phyloP scores from a whole-genome alignment of 352 stramenopile species.

The Phytopythium litorale region DNA sequence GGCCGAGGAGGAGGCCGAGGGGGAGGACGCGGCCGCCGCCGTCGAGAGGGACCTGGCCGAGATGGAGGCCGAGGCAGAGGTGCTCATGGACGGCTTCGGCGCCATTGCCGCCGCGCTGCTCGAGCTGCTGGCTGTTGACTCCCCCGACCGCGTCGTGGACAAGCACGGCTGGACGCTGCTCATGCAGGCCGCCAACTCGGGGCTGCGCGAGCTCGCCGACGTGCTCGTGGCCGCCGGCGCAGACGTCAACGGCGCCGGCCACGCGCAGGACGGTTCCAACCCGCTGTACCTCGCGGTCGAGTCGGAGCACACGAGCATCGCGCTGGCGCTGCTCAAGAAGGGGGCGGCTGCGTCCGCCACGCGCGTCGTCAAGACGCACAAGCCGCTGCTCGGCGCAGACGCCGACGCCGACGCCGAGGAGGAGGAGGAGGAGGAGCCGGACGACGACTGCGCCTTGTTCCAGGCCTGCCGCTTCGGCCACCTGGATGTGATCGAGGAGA shows the following conservation, averaged over 20 bases:
- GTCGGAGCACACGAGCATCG: constrained; percentile 68
- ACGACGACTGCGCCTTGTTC: constrained; percentile 74
- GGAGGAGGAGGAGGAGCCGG: constrained; percentile 31
- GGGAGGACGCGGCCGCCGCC: not conserved
- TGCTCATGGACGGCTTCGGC: constrained; percentile 66
- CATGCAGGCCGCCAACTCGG: constrained; percentile 82
- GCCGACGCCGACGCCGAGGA: constrained; percentile 19
- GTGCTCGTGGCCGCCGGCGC: constrained; percentile 44
- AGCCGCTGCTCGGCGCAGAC: constrained; percentile 20
- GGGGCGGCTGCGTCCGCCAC: constrained; percentile 64
- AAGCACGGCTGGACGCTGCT: constrained; percentile 80
- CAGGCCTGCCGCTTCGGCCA: constrained; percentile 73
- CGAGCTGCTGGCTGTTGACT: constrained; percentile 31
- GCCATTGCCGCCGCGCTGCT: constrained; percentile 46
- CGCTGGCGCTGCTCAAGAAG: constrained; percentile 67
- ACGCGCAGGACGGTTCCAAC: constrained; percentile 43
- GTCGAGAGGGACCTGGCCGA: constrained; percentile 67
- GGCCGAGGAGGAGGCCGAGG: constrained; percentile 38
- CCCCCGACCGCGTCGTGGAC: constrained; percentile 53
- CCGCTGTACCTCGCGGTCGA: constrained; percentile 71
- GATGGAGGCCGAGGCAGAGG: constrained; percentile 64
- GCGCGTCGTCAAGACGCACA: constrained; percentile 49
- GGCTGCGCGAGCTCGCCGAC: constrained; percentile 50
- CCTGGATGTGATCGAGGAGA: constrained; percentile 67
- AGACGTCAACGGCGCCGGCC: constrained; percentile 60